Conservation (phyloP, 148 eudicot genomes). For the Pouteria glomerata region DNA sequence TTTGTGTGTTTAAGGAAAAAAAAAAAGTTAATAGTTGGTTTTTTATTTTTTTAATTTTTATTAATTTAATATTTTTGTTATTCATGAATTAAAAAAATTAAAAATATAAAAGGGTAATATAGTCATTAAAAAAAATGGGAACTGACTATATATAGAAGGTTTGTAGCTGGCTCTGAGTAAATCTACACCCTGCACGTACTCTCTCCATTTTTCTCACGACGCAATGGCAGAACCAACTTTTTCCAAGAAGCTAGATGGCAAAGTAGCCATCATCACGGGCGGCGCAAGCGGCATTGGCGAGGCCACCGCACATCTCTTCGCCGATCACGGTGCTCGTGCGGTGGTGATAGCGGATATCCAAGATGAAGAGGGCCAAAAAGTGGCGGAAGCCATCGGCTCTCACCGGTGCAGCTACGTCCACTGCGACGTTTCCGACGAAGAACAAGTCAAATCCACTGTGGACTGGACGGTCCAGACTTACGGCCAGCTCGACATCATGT, state of each 20-base stretch:
- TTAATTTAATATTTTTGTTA: too few relatives aligned
- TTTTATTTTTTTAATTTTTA: too few relatives aligned
- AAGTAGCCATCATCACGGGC: slow-evolving; percentile 18
- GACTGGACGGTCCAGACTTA: neutral
- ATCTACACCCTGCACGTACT: too few relatives aligned
- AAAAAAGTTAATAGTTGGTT: too few relatives aligned
- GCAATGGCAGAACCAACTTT: neutral
- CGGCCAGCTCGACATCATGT: slow-evolving; percentile 12
- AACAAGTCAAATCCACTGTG: slow-evolving; percentile 4
- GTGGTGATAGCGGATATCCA: slow-evolving; percentile 10
- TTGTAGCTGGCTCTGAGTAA: too few relatives aligned
- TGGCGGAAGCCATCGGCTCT: neutral
- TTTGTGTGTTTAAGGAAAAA: too few relatives aligned
- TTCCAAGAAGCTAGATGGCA: slow-evolving; percentile 9
- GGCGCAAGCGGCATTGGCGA: slow-evolving; percentile 22
- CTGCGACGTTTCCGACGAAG: slow-evolving; percentile 11
- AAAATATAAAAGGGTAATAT: too few relatives aligned
- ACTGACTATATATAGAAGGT: too few relatives aligned
- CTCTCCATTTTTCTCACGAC: too few relatives aligned
- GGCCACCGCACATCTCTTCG: slow-evolving; percentile 9
- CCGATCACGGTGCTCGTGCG: slow-evolving; percentile 4
- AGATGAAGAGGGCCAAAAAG: neutral
- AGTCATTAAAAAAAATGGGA: too few relatives aligned
- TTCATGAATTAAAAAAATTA: too few relatives aligned
- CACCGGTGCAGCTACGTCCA: slow-evolving; percentile 3